A percentile compares a stretch with the other conserved stretches of the same genome.
These are phyloP conservation scores for Stygiomarasmius scandens DNA, from an alignment of 1,284 basidiomycete genomes.

Conservation along the genomic window DNA sequence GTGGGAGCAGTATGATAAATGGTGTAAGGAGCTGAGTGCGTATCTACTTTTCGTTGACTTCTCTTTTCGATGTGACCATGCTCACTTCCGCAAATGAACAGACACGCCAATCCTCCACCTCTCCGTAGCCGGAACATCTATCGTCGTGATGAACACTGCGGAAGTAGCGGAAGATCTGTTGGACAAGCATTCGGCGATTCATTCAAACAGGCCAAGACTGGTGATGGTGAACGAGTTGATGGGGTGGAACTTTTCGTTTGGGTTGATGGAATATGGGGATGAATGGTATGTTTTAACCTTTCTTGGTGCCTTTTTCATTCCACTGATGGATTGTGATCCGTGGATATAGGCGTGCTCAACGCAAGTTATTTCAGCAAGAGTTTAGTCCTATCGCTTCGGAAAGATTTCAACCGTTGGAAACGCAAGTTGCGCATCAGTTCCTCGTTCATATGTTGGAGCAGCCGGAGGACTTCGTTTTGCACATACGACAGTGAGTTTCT, in stretches of 20 bases:
- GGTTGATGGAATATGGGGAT: slow-evolving; percentile 26
- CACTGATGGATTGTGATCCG: not conserved
- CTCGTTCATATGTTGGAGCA: slow-evolving; percentile 34
- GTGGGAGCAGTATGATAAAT: slow-evolving; percentile 16
- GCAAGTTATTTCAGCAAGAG: slow-evolving; percentile 31
- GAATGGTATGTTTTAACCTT: slow-evolving; percentile 12
- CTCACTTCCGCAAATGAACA: too few species aligned
- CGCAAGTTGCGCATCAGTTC: slow-evolving; percentile 24
- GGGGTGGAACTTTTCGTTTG: slow-evolving; percentile 30
- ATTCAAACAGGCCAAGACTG: slow-evolving; percentile 20
- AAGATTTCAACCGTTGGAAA: slow-evolving; percentile 21
- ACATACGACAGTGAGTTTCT: slow-evolving; percentile 32
- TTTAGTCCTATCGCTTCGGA: slow-evolving; percentile 26
- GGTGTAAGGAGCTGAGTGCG: slow-evolving; percentile 15
- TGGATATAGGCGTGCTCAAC: slow-evolving; percentile 18
- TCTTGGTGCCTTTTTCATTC: not conserved
- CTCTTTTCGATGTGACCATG: too few species aligned
- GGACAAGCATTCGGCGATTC: slow-evolving; percentile 16
- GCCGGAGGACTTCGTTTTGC: slow-evolving; percentile 32
- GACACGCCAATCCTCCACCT: too few species aligned
- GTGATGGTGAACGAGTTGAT: slow-evolving; percentile 27
- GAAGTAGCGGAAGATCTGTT: slow-evolving; percentile 17
- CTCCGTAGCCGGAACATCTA: slow-evolving; percentile 15
- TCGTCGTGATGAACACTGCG: slow-evolving; percentile 18
- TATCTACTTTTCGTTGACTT: not conserved